Evolutionary conservation across 1,284 basidiomycete species (phyloP), one percentile per base, ranked within the genome.

Genomic region (Boletus calvinii): DNA sequence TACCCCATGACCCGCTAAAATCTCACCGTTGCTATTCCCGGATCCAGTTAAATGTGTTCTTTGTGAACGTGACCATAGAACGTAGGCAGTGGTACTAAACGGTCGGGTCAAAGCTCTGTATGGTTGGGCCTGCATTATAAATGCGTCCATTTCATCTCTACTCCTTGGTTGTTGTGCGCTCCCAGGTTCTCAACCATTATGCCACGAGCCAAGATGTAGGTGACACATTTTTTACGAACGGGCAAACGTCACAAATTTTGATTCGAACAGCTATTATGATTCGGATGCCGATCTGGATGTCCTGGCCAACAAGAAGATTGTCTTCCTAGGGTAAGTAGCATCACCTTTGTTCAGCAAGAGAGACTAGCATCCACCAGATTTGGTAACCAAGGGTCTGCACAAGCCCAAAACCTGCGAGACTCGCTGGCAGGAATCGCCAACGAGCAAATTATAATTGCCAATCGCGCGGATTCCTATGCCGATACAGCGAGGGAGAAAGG

Each of bases 371-470:
- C 6, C 6, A 6, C 26, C 49, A 84, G 83, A 6, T 85, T 83
- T 62, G 83, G 83, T 43, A 84, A 84, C 64, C 83, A 85, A 65
- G 83, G 83, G 30, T 79, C 83, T 41, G 83, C 83, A 37, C 83
- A 84, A 62, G 83, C 83, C 3, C 81, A 84, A 66, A 85, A 85
- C 58, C 60, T 84, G 50, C 75, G 83, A n/a, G 83, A 84, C 56
- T 75, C n/a, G n/a, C n/a, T n/a, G n/a, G n/a, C 78, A 47, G 83
- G 83, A 6, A 78, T 84, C 50, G 72, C 79, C 5, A 84, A 83
- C 58, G 79, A 83, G 15, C 75, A 72, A 38, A 84, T 85, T 55
- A 54, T 84, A 52, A 73, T 85, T 56, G 81, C 80, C 3, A 84
- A 84, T 61, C 76, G 81, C 4, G 68, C 72, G 10, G 83, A 85